A percentile compares a stretch with the other conserved stretches of the same genome.
phyloP scores from a whole-genome alignment of 441 rosid species.

The Lagerstroemia fauriei region DNA sequence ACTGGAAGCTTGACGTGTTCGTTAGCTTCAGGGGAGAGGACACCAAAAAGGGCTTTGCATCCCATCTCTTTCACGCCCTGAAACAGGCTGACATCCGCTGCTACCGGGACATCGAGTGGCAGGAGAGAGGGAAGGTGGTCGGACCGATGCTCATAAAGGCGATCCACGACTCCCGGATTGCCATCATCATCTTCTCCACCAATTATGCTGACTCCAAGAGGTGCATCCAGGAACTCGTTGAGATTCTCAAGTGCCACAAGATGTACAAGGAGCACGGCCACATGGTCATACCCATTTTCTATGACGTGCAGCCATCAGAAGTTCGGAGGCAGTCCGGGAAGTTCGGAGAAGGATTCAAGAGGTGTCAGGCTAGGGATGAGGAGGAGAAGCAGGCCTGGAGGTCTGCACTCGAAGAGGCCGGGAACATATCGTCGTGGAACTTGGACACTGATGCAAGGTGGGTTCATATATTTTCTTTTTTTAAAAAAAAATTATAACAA shows the following conservation, averaged over 20 bases:
- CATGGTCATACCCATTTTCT: constrained; percentile 9
- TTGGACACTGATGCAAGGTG: background rate
- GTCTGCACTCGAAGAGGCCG: background rate
- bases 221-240: constrained; percentile 16
- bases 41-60: constrained; percentile 2
- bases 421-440: constrained; percentile 1
- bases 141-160: background rate
- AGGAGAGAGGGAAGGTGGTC: background rate
- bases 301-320: background rate
- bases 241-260: background rate
- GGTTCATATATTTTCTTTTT: background rate
- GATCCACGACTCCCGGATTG: background rate
- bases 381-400: background rate
- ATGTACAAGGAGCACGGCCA: background rate
- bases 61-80: constrained; percentile 16
- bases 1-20: constrained; percentile 9
- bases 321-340: background rate
- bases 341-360: constrained; percentile 10
- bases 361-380: background rate
- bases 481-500: too few species aligned
- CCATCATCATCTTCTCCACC: constrained; percentile 12
- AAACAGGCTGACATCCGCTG: background rate
- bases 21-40: constrained; percentile 18
- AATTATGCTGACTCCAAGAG: constrained; percentile 12
- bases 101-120: background rate